phyloP scores from a whole-genome alignment of 345 rosid genomes.

The Aethionema arabicum region DNA sequence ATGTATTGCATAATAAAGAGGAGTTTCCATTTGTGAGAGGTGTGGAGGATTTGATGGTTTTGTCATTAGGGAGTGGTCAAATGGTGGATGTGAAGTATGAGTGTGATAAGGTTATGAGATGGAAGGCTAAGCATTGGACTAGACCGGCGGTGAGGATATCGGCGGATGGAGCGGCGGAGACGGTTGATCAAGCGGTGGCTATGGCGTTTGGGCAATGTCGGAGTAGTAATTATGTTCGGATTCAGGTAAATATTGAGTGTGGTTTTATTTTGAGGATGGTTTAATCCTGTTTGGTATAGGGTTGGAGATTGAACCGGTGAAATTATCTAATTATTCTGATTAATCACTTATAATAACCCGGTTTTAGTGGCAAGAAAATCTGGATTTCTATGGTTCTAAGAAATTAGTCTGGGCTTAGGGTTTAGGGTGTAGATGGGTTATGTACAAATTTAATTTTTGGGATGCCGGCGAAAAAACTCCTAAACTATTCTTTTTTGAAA shows the following conservation, averaged over 20 bases:
- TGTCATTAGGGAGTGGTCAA: constrained; percentile 84
- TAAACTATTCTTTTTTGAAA: too few relatives aligned
- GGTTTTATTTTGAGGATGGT: background rate
- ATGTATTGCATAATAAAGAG: constrained; percentile 91
- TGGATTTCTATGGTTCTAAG: too few relatives aligned
- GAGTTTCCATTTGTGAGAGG: constrained; percentile 97
- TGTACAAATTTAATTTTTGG: too few relatives aligned
- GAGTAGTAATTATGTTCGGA: constrained; percentile 75
- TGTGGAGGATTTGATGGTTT: constrained; percentile 86
- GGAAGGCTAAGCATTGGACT: constrained; percentile 91
- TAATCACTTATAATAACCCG: too few relatives aligned
- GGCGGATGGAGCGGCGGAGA: constrained; percentile 75
- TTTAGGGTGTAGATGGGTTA: too few relatives aligned
- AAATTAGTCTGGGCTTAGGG: too few relatives aligned
- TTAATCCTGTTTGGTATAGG: background rate
- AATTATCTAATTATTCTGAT: background rate
- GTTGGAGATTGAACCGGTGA: background rate
- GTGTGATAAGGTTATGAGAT: constrained; percentile 69
- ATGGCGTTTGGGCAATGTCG: constrained; percentile 82
- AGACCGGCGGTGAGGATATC: constrained; percentile 80
- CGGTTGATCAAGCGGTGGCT: constrained; percentile 89
- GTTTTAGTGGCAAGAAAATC: too few relatives aligned
- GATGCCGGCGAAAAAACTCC: too few relatives aligned
- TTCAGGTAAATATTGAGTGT: constrained; percentile 59
- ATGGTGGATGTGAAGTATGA: constrained; percentile 68